phyloP scores from a whole-genome alignment of 345 rosid species.

The Salix purpurea region DNA sequence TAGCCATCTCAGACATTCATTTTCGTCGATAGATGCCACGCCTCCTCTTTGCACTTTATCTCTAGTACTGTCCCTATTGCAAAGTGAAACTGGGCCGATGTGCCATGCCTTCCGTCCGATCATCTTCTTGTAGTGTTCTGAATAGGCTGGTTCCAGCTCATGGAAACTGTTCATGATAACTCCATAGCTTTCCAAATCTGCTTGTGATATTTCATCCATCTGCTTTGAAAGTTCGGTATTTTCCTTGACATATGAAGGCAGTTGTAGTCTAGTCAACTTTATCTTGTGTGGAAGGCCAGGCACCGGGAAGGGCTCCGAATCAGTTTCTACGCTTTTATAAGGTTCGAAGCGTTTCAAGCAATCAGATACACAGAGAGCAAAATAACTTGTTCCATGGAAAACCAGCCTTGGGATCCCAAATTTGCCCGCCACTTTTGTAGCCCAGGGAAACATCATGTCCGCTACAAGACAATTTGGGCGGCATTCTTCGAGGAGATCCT shows the following conservation, averaged over 20 bases:
- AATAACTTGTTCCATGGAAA: constrained; percentile 47
- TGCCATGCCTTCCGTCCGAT: constrained; percentile 24
- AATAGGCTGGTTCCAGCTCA: constrained; percentile 21
- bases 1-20: constrained; percentile 42
- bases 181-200: constrained; percentile 15
- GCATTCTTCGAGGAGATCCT: constrained; percentile 30
- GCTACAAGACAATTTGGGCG: constrained; percentile 52
- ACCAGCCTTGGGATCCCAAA: constrained; percentile 48
- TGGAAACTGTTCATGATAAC: constrained; percentile 17
- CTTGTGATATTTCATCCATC: not conserved
- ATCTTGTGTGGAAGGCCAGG: constrained; percentile 49
- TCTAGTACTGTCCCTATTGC: constrained; percentile 7
- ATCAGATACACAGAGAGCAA: constrained; percentile 30
- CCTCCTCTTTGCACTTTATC: constrained; percentile 38
- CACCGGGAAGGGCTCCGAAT: constrained; percentile 41
- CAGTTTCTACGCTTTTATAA: constrained; percentile 29
- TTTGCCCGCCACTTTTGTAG: constrained; percentile 43
- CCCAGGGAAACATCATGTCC: constrained; percentile 60
- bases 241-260: constrained; percentile 11
- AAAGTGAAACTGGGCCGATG: constrained; percentile 39
- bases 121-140: constrained; percentile 18
- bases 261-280: constrained; percentile 33
- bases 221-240: constrained; percentile 1
- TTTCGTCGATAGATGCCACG: constrained; percentile 23
- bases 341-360: constrained; percentile 39